phyloP scores from a whole-genome alignment of 108 stramenopile genomes.

The Chaetoceros muelleri region DNA sequence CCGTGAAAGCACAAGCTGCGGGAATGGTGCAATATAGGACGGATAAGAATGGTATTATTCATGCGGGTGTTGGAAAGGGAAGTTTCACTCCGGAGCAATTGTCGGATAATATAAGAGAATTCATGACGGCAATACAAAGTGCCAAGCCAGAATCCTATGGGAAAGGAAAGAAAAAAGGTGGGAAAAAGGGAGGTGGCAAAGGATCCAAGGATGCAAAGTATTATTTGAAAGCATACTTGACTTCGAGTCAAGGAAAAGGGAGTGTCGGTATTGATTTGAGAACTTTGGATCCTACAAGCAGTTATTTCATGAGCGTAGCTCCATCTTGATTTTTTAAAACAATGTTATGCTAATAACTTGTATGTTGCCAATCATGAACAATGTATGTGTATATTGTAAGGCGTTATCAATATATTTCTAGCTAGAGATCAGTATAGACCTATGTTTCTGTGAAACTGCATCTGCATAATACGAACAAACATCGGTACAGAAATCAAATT shows the following conservation, averaged over 20 bases:
- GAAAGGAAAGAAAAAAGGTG: conserved; percentile 34
- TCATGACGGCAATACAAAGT: conserved; percentile 54
- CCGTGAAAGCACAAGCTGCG: conserved; percentile 41
- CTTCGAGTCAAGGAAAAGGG: conserved; percentile 56
- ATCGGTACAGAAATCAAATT: too few species aligned
- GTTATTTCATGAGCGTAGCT: conserved; percentile 48
- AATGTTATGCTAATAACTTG: too few species aligned
- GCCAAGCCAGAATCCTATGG: conserved; percentile 73
- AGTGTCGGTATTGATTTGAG: conserved; percentile 54
- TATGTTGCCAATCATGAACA: too few species aligned
- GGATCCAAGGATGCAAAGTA: conserved; percentile 57
- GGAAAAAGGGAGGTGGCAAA: conserved; percentile 18
- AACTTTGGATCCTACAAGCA: conserved; percentile 64
- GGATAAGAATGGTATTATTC: conserved; percentile 80
- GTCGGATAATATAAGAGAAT: conserved; percentile 53
- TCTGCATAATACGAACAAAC: too few species aligned
- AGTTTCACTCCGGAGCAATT: conserved; percentile 50
- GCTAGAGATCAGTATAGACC: too few species aligned
- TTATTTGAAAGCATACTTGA: conserved; percentile 54
- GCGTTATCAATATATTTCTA: too few species aligned
- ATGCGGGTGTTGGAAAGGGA: conserved; percentile 84
- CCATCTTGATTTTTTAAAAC: background rate
- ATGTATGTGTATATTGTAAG: too few species aligned
- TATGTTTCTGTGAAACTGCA: too few species aligned
- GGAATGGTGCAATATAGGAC: conserved; percentile 79